These are phyloP conservation scores for Colletotrichum godetiae DNA, from an alignment of 2,329 filamentous ascomycete species.

Conservation along the genomic window DNA sequence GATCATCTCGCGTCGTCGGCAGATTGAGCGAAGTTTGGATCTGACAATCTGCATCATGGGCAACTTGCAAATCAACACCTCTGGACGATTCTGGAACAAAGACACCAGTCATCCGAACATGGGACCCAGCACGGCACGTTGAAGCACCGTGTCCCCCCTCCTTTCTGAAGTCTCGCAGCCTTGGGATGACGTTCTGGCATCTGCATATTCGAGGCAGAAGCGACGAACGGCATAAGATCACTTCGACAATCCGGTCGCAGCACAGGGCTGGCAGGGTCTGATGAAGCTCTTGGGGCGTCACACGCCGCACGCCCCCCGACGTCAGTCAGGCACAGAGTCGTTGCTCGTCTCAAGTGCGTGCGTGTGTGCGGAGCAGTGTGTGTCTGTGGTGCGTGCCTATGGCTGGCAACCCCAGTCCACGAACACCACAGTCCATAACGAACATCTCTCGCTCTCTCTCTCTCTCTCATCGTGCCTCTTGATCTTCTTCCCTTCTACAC, in stretches of 20 bases:
- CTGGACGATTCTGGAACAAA: conserved; percentile 34
- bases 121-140: conserved; percentile 28
- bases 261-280: conserved; percentile 41
- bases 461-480: background rate
- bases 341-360: conserved; percentile 56
- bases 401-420: conserved; percentile 45
- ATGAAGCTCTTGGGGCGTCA: conserved; percentile 46
- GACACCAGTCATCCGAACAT: conserved; percentile 37
- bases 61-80: conserved; percentile 2
- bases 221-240: conserved; percentile 48
- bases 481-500: background rate
- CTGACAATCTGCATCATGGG: conserved; percentile 30
- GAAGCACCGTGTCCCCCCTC: conserved; percentile 17
- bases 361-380: conserved; percentile 32
- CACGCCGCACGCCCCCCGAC: conserved; percentile 38
- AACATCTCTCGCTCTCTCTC: background rate
- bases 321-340: conserved; percentile 48
- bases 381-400: conserved; percentile 44
- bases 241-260: conserved; percentile 59
- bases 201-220: conserved; percentile 29
- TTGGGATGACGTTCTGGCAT: conserved; percentile 35
- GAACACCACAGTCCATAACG: conserved; percentile 45
- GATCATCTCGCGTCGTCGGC: conserved; percentile 32
- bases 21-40: conserved; percentile 11
- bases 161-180: conserved; percentile 1